Conservation (phyloP, 345 rosid species). For the Combretum micranthum region DNA sequence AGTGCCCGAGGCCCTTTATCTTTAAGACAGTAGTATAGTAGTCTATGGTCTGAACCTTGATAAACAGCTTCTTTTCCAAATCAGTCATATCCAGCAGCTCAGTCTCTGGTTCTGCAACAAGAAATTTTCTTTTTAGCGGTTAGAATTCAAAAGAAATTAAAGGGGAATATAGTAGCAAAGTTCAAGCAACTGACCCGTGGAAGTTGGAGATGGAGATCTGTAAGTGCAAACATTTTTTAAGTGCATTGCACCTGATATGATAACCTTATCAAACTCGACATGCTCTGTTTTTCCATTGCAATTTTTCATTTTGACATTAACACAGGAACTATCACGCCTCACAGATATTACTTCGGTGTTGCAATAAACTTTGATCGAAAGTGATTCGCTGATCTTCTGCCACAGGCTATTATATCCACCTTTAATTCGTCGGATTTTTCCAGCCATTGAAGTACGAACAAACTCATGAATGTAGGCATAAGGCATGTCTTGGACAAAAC, state of each 20-base stretch:
- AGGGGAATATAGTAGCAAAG: not conserved
- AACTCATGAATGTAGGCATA: slow-evolving; percentile 64
- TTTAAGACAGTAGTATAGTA: slow-evolving; percentile 58
- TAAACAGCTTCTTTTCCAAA: slow-evolving; percentile 44
- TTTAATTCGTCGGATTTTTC: slow-evolving; percentile 53
- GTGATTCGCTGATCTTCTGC: slow-evolving; percentile 38
- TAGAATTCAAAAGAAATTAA: not conserved
- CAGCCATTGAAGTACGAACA: slow-evolving; percentile 66
- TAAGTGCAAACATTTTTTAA: slow-evolving; percentile 40
- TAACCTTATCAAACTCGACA: slow-evolving; percentile 50
- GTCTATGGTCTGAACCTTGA: slow-evolving; percentile 55
- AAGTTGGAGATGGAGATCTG: slow-evolving; percentile 28
- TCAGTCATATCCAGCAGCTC: slow-evolving; percentile 40
- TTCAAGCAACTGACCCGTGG: slow-evolving; percentile 26
- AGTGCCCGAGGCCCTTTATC: slow-evolving; percentile 46
- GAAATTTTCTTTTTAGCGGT: slow-evolving; percentile 6
- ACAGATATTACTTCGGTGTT: slow-evolving; percentile 43
- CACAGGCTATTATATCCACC: slow-evolving; percentile 57
- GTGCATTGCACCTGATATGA: slow-evolving; percentile 53
- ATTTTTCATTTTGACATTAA: slow-evolving; percentile 27
- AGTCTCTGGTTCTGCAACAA: slow-evolving; percentile 32
- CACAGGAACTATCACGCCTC: slow-evolving; percentile 26
- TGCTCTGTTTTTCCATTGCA: slow-evolving; percentile 24
- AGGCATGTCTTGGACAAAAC: slow-evolving; percentile 64
- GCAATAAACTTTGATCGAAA: slow-evolving; percentile 34